Evolutionary conservation across 129 eudicot genomes (phyloP).

Genomic region (Lactuca saligna): DNA sequence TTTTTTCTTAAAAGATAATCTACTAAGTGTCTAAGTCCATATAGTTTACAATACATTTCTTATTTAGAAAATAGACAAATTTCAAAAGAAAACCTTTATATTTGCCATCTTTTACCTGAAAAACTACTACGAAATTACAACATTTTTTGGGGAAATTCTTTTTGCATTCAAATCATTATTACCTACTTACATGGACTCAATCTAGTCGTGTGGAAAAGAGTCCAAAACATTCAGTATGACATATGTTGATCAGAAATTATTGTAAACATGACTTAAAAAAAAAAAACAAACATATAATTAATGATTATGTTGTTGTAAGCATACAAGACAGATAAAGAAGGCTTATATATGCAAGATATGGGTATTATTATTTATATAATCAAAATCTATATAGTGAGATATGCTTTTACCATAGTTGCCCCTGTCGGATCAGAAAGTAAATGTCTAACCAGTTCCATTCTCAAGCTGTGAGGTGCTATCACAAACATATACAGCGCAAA

Average conservation of each 20-base stretch:
- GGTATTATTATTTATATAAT: constrained; percentile 24
- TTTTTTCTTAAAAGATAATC: too few relatives aligned
- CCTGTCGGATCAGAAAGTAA: constrained; percentile 94
- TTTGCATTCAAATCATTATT: too few relatives aligned
- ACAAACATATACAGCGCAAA: constrained; percentile 92
- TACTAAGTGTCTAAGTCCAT: too few relatives aligned
- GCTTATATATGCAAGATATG: constrained; percentile 13
- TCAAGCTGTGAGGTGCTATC: constrained; percentile 86
- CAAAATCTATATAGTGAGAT: constrained; percentile 53
- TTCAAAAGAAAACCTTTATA: too few relatives aligned
- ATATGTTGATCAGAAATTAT: background rate
- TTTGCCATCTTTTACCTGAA: too few relatives aligned
- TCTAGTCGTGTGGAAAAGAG: too few relatives aligned
- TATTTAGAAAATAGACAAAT: too few relatives aligned
- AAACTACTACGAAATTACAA: too few relatives aligned
- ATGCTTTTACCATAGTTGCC: constrained; percentile 76
- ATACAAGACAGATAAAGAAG: constrained; percentile 29
- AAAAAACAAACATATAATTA: constrained; percentile 19
- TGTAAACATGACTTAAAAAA: constrained; percentile 20
- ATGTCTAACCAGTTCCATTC: constrained; percentile 85
- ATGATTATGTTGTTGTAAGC: constrained; percentile 30
- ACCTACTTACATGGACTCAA: too few relatives aligned
- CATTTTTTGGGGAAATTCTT: too few relatives aligned
- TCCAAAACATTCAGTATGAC: background rate
- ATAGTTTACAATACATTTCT: too few relatives aligned